Evolutionary conservation across 1,139 yeast species (phyloP).

Genomic region (Groenewaldozyma auringiensis): DNA sequence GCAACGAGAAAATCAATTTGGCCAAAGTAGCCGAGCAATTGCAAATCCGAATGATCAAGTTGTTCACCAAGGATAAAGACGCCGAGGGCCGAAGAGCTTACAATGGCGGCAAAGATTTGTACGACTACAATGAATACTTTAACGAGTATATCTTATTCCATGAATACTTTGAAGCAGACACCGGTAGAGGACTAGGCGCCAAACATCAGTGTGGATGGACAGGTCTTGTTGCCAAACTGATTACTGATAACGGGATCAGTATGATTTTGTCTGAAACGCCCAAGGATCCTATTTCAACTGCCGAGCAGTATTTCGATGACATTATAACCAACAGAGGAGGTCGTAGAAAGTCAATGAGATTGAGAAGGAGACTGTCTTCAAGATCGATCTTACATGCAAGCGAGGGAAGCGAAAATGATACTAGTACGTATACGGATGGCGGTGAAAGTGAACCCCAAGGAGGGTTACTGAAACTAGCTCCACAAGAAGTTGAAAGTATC

Average conservation of each 20-base stretch:
- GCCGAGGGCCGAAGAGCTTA: slow-evolving; percentile 65
- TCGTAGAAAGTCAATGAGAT: slow-evolving; percentile 15
- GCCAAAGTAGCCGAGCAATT: slow-evolving; percentile 92
- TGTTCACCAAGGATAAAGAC: slow-evolving; percentile 64
- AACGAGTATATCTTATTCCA: slow-evolving; percentile 72
- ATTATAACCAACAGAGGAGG: slow-evolving; percentile 20
- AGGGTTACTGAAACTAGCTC: background rate
- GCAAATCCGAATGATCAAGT: slow-evolving; percentile 76
- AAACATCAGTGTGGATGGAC: slow-evolving; percentile 99
- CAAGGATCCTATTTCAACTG: slow-evolving; percentile 32
- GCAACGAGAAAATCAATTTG: slow-evolving; percentile 59
- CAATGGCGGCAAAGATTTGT: slow-evolving; percentile 55
- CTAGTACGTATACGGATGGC: too few relatives aligned
- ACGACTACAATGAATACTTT: slow-evolving; percentile 66
- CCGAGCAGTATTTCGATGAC: slow-evolving; percentile 35
- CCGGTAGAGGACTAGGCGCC: slow-evolving; percentile 92
- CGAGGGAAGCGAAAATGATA: slow-evolving; percentile 9
- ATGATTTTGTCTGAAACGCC: slow-evolving; percentile 26
- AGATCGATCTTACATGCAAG: slow-evolving; percentile 8
- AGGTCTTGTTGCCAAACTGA: slow-evolving; percentile 85
- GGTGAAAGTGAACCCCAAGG: background rate
- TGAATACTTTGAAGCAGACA: slow-evolving; percentile 92
- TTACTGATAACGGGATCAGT: slow-evolving; percentile 81
- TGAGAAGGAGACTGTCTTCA: slow-evolving; percentile 18
- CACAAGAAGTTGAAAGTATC: background rate